Evolutionary conservation across 192 early-diverging fungal species (phyloP).

Genomic region (Linnemannia schmuckeri): DNA sequence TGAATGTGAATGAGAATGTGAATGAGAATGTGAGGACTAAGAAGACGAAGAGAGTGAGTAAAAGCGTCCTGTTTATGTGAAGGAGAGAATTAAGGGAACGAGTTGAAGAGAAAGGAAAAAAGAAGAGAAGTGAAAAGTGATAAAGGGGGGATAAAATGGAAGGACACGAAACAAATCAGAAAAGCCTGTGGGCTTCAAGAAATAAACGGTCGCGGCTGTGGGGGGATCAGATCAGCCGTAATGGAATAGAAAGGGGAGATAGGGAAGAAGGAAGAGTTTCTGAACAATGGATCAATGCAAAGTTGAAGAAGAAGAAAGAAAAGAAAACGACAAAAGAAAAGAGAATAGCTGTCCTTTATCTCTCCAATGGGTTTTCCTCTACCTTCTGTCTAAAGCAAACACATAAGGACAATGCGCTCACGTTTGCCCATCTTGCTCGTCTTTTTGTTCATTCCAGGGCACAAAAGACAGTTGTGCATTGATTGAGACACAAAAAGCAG

Average conservation of each 20-base stretch:
- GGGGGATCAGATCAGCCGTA: not conserved
- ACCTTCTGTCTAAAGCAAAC: not conserved
- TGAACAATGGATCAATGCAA: not conserved
- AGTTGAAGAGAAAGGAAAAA: not conserved
- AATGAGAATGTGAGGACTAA: not conserved
- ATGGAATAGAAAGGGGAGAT: not conserved
- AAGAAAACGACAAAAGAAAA: not conserved
- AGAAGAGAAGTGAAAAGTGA: not conserved
- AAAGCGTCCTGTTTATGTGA: not conserved
- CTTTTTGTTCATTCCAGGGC: no score
- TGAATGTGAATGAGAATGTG: not conserved
- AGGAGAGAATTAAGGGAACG: not conserved
- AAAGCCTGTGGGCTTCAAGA: not conserved
- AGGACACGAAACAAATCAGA: not conserved
- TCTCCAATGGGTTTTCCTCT: not conserved
- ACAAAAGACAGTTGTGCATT: no score
- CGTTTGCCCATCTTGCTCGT: no score
- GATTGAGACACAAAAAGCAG: no score
- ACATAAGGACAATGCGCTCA: not conserved
- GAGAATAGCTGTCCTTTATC: no score
- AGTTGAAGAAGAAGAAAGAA: not conserved
- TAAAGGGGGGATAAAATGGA: not conserved
- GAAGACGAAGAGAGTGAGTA: not conserved
- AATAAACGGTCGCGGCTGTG: constrained; percentile 4
- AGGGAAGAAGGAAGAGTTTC: not conserved